These are phyloP conservation scores for Populus trichocarpa DNA, from an alignment of 441 rosid genomes.

Conservation along the genomic window DNA sequence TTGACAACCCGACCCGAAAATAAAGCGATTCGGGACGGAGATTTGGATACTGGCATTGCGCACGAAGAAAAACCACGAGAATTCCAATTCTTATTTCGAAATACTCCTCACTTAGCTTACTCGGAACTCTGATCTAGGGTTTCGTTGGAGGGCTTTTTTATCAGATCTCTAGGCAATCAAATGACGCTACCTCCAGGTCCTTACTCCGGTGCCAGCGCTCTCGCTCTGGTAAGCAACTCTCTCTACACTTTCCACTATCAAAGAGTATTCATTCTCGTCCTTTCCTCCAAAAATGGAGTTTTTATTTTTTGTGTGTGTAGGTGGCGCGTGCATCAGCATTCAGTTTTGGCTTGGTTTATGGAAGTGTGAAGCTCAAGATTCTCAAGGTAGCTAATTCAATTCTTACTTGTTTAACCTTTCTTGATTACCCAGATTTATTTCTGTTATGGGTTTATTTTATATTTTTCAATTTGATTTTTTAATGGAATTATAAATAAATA, in stretches of 20 bases:
- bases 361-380: slow-evolving; percentile 54
- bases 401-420: background rate
- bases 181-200: slow-evolving; percentile 86
- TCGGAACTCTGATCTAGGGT: background rate
- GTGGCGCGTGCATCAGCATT: slow-evolving; percentile 70
- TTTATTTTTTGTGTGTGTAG: slow-evolving; percentile 19
- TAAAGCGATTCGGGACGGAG: background rate
- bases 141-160: background rate
- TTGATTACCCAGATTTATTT: background rate
- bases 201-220: slow-evolving; percentile 82
- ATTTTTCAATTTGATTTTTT: background rate
- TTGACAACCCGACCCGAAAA: background rate
- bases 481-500: background rate
- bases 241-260: background rate
- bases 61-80: background rate
- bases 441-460: background rate
- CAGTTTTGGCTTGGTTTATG: slow-evolving; percentile 51
- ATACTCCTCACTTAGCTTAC: background rate
- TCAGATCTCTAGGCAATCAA: slow-evolving; percentile 4
- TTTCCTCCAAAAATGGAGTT: background rate
- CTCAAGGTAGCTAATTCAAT: slow-evolving; percentile 38
- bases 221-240: slow-evolving; percentile 51
- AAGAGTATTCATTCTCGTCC: background rate
- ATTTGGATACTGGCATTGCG: background rate
- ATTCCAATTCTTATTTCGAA: background rate